phyloP scores from a whole-genome alignment of 139 green algal genomes.

The Asterochloris erici region DNA sequence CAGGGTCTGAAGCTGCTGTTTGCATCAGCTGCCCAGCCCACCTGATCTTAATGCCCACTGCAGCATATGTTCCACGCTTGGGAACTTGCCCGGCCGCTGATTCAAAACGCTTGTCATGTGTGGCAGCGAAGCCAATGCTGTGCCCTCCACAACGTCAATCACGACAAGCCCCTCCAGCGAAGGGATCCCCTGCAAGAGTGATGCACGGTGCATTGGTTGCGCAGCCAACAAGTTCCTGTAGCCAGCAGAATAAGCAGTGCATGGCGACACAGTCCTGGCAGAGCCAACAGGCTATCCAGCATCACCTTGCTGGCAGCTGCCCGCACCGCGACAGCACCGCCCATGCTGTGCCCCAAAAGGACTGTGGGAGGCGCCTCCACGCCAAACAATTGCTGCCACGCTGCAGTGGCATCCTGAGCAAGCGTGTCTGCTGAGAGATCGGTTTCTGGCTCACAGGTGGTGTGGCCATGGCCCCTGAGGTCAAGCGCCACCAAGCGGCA shows the following conservation, averaged over 20 bases:
- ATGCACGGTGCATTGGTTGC: no score
- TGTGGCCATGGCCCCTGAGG: slow-evolving; percentile 74
- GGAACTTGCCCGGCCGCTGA: slow-evolving; percentile 55
- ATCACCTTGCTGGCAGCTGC: slow-evolving; percentile 39
- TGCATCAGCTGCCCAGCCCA: background rate
- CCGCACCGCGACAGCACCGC: slow-evolving; percentile 73
- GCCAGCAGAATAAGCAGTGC: background rate
- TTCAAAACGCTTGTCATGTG: slow-evolving; percentile 72
- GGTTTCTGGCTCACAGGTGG: slow-evolving; percentile 35
- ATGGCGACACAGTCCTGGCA: no score
- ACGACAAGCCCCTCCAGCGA: slow-evolving; percentile 74
- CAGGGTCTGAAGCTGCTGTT: no score
- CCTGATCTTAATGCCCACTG: slow-evolving; percentile 57
- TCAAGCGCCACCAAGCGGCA: slow-evolving; percentile 74
- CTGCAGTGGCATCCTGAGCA: slow-evolving; percentile 48
- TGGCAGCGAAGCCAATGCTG: slow-evolving; percentile 71
- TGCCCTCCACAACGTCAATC: slow-evolving; percentile 94
- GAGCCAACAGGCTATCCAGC: background rate
- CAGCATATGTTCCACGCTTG: slow-evolving; percentile 42
- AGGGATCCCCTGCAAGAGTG: slow-evolving; percentile 25
- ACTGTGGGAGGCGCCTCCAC: slow-evolving; percentile 43
- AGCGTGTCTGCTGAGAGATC: slow-evolving; percentile 64
- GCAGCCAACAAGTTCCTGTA: background rate
- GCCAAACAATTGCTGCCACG: slow-evolving; percentile 65
- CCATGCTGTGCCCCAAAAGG: slow-evolving; percentile 87